Percentiles rank a stretch among this genome's conserved stretches.
Conservation (phyloP, 352 stramenopile species). For the Phytophthora palmivora region DNA sequence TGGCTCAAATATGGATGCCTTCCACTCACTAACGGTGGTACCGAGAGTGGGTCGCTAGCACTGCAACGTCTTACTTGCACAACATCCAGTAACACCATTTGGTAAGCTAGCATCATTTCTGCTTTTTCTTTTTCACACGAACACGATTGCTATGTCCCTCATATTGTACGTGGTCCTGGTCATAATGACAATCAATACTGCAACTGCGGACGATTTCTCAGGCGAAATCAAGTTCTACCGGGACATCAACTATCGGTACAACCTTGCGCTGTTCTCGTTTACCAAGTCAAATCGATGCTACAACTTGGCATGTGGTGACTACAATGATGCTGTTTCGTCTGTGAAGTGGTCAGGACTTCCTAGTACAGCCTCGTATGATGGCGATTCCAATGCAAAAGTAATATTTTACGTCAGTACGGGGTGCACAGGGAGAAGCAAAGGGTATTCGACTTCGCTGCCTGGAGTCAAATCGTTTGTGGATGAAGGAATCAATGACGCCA, state of each 20-base stretch:
- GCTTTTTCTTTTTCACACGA: constrained; percentile 5
- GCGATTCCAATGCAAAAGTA: constrained; percentile 9
- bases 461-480: constrained; percentile 10
- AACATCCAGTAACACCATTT: neutral
- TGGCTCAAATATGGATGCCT: too few species aligned
- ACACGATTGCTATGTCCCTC: neutral
- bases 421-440: constrained; percentile 22
- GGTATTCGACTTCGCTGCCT: constrained; percentile 9
- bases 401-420: constrained; percentile 19
- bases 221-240: constrained; percentile 20
- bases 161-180: neutral
- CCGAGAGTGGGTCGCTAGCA: neutral
- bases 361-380: constrained; percentile 1
- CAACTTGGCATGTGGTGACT: constrained; percentile 17
- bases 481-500: constrained; percentile 16
- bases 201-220: constrained; percentile 1
- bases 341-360: constrained; percentile 28
- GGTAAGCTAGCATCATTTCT: neutral
- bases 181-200: neutral
- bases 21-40: neutral
- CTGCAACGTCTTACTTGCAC: neutral
- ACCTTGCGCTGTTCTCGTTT: constrained; percentile 16
- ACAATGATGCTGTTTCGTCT: constrained; percentile 23
- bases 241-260: constrained; percentile 18
- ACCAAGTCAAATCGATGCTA: constrained; percentile 25